Evolutionary conservation across 2,329 filamentous ascomycete genomes (phyloP).

Genomic region (Scedosporium minutisporum): DNA sequence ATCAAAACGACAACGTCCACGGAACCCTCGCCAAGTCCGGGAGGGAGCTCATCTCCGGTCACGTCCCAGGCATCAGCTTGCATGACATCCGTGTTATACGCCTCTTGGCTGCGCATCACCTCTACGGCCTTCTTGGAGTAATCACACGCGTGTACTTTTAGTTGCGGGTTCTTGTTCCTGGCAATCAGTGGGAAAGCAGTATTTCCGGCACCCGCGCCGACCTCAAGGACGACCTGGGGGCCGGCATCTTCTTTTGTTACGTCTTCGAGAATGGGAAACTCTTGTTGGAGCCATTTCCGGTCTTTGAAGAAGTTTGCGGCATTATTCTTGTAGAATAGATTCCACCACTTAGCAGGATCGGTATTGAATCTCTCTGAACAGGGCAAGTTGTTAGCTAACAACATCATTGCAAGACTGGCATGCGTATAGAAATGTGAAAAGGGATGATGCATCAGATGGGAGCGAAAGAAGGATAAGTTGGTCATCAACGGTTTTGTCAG

Average conservation of each 20-base stretch:
- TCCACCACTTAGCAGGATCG: slow-evolving; percentile 94
- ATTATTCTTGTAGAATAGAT: slow-evolving; percentile 97
- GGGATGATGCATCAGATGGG: slow-evolving; percentile 50
- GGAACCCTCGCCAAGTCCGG: slow-evolving; percentile 63
- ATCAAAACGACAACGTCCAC: slow-evolving; percentile 92
- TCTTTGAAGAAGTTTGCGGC: slow-evolving; percentile 98
- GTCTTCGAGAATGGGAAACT: slow-evolving; percentile 80
- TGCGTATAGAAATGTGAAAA: slow-evolving; percentile 8
- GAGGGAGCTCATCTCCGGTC: slow-evolving; percentile 62
- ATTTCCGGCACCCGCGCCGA: slow-evolving; percentile 92
- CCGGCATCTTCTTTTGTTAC: slow-evolving; percentile 64
- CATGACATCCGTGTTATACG: slow-evolving; percentile 64
- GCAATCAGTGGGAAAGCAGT: slow-evolving; percentile 86
- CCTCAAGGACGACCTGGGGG: slow-evolving; percentile 66
- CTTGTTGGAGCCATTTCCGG: slow-evolving; percentile 91
- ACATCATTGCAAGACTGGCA: not conserved
- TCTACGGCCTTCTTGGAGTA: slow-evolving; percentile 94
- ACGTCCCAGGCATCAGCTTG: slow-evolving; percentile 94
- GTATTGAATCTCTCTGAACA: slow-evolving; percentile 67
- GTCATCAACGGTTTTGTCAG: slow-evolving; percentile 54
- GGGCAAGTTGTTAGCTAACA: slow-evolving; percentile 8
- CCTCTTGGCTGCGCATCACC: slow-evolving; percentile 72
- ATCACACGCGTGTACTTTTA: slow-evolving; percentile 89
- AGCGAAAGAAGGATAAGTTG: slow-evolving; percentile 60
- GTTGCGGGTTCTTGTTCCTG: slow-evolving; percentile 69